A percentile compares a stretch with the other conserved stretches of the same genome.
phyloP scores from a whole-genome alignment of 1,284 basidiomycete species.

The Exobasidium rhododendri region DNA sequence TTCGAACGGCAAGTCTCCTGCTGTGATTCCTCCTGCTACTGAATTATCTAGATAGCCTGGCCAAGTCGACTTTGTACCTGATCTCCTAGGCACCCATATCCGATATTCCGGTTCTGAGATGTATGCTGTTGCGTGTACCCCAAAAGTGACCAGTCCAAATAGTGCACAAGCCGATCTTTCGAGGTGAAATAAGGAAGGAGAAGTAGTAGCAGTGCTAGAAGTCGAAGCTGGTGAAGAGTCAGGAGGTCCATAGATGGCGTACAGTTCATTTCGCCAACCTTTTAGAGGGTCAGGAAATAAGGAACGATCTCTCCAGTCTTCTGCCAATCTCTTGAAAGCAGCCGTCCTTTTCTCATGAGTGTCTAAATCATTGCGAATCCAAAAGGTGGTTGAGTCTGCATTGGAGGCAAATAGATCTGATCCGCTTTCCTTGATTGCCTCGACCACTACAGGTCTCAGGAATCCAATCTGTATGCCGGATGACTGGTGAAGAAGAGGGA shows the following conservation, averaged over 20 bases:
- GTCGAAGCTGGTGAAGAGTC: conserved; percentile 12
- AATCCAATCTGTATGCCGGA: conserved; percentile 47
- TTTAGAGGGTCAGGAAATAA: conserved; percentile 13
- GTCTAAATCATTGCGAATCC: background rate
- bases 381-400: background rate
- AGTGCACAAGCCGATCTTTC: conserved; percentile 83
- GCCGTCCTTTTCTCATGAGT: conserved; percentile 3
- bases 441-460: conserved; percentile 27
- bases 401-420: background rate
- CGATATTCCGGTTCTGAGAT: conserved; percentile 35
- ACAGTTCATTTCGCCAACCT: conserved; percentile 33
- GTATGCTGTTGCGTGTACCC: conserved; percentile 71
- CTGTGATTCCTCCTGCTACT: conserved; percentile 62
- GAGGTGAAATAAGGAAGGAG: conserved; percentile 64
- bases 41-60: conserved; percentile 46
- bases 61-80: conserved; percentile 76
- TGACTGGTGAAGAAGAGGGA: conserved; percentile 25
- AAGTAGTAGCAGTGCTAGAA: conserved; percentile 61
- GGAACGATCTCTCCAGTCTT: conserved; percentile 9
- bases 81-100: conserved; percentile 84
- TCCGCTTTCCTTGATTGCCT: conserved; percentile 22
- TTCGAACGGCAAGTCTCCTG: conserved; percentile 71
- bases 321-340: background rate
- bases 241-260: conserved; percentile 40
- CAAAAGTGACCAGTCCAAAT: conserved; percentile 74